Percentiles rank a stretch among this genome's conserved stretches.
phyloP scores from a whole-genome alignment of 169 alveolate species.

The Eimeria acervulina region DNA sequence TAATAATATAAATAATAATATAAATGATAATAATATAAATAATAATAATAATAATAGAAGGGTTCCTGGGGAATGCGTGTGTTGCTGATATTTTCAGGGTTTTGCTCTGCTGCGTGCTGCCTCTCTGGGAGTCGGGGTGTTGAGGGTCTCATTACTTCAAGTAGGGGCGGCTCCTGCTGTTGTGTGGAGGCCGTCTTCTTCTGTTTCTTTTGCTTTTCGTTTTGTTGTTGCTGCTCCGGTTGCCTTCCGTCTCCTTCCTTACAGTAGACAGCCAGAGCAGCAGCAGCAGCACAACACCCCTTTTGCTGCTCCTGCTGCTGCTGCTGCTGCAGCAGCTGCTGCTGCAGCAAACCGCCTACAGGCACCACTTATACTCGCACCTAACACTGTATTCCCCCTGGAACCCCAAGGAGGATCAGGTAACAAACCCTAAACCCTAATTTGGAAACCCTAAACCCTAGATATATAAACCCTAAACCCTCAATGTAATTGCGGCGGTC shows the following conservation, averaged over 20 bases:
- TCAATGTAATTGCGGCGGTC: too few species aligned
- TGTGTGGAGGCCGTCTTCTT: background rate
- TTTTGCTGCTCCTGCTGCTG: background rate
- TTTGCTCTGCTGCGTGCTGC: background rate
- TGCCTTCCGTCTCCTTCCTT: constrained; percentile 4
- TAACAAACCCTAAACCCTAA: constrained; percentile 8
- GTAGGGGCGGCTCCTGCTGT: background rate
- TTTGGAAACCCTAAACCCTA: constrained; percentile 14
- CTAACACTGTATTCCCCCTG: constrained; percentile 4
- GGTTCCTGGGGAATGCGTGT: too few species aligned
- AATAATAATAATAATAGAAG: too few species aligned
- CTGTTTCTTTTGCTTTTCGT: background rate
- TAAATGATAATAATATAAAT: too few species aligned
- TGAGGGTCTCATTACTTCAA: constrained; percentile 14
- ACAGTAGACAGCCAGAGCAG: background rate
- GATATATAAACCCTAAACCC: constrained; percentile 22
- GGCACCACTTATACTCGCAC: constrained; percentile 24
- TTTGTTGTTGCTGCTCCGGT: constrained; percentile 16
- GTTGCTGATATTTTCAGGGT: background rate
- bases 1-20: too few species aligned
- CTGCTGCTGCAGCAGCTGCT: background rate
- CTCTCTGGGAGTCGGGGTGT: background rate
- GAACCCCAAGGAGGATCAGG: constrained; percentile 62
- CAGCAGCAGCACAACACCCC: background rate
- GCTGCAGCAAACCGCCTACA: background rate